Conservation (phyloP, 2,329 filamentous ascomycete genomes). For the Alternaria conjuncta region DNA sequence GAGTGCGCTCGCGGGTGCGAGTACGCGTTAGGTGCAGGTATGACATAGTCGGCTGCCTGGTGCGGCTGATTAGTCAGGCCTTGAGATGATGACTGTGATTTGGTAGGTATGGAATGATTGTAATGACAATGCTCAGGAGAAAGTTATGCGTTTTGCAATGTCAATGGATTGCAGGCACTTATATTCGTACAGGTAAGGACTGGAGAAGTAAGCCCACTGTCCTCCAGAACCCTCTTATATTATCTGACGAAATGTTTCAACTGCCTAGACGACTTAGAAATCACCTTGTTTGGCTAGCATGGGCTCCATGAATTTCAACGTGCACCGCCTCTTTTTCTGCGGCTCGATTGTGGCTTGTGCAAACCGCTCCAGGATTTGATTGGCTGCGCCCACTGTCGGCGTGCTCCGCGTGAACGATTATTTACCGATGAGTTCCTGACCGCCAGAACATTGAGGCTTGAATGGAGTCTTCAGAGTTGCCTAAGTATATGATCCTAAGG, state of each 20-base stretch:
- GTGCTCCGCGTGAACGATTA: conserved; percentile 13
- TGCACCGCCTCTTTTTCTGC: conserved; percentile 15
- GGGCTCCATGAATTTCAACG: conserved; percentile 6
- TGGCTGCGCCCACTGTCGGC: conserved; percentile 14
- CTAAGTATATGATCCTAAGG: conserved; percentile 8
- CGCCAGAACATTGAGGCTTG: conserved; percentile 17
- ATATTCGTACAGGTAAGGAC: conserved; percentile 1
- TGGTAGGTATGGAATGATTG: neutral
- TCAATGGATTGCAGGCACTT: conserved; percentile 5
- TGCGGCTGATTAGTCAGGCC: neutral
- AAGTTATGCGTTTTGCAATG: neutral
- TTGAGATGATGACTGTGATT: neutral
- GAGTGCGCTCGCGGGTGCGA: conserved; percentile 28
- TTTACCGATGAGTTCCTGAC: conserved; percentile 13
- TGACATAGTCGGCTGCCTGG: conserved; percentile 28
- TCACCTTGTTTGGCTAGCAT: conserved; percentile 11
- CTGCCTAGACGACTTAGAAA: conserved; percentile 10
- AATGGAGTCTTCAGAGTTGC: neutral
- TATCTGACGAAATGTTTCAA: conserved; percentile 18
- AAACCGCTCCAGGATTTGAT: conserved; percentile 4
- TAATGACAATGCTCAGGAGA: neutral
- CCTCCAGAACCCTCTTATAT: conserved; percentile 15
- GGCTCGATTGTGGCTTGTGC: conserved; percentile 19
- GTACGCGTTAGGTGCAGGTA: conserved; percentile 29
- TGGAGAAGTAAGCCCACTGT: neutral